phyloP scores from a whole-genome alignment of 352 stramenopile genomes.

The Globisporangium abappressorium region DNA sequence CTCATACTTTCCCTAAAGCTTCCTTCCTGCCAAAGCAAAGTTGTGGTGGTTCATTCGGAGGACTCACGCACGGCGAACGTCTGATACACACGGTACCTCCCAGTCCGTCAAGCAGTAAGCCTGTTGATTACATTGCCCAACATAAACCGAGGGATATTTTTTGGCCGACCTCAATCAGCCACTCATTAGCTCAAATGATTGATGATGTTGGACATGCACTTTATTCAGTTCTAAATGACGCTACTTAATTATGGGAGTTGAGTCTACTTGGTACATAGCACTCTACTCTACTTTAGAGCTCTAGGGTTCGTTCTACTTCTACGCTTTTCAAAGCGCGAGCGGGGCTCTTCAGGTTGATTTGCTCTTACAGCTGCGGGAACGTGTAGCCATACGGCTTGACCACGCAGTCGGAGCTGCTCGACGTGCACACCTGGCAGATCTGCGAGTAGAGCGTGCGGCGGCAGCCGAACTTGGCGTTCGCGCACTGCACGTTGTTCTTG shows the following conservation, averaged over 20 bases:
- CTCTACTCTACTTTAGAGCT: background rate
- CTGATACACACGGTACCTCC: no score
- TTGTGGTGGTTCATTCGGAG: no score
- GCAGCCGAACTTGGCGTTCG: slow-evolving; percentile 43
- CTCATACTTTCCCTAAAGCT: background rate
- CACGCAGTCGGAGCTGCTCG: slow-evolving; percentile 30
- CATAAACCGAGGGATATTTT: background rate
- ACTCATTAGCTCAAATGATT: background rate
- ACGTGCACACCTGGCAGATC: slow-evolving; percentile 51
- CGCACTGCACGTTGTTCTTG: slow-evolving; percentile 49
- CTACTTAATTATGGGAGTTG: background rate
- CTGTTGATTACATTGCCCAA: background rate
- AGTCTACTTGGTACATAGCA: background rate
- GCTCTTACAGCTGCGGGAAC: slow-evolving; percentile 6
- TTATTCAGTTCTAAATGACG: background rate
- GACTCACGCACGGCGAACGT: no score
- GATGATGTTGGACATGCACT: background rate
- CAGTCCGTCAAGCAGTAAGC: no score
- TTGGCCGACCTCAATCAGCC: no score
- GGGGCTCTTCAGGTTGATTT: background rate
- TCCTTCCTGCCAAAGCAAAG: no score
- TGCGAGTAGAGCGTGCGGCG: slow-evolving; percentile 45
- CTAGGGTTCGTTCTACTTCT: background rate
- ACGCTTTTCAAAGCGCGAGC: background rate
- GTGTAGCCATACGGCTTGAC: slow-evolving; percentile 16